Conservation (phyloP, 2,329 filamentous ascomycete species). For the Penicillium sp. region DNA sequence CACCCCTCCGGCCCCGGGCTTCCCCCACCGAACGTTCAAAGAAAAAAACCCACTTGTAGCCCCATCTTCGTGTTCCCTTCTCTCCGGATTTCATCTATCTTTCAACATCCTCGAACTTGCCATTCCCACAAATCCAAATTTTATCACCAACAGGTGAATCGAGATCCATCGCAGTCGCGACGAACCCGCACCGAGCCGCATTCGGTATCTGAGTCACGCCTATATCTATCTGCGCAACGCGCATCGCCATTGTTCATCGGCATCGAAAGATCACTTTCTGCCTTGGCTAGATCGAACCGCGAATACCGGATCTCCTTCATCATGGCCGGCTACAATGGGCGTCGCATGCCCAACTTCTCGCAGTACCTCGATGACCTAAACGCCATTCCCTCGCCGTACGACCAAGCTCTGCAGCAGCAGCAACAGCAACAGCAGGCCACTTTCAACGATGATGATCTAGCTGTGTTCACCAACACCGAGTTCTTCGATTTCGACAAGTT, state of each 20-base stretch:
- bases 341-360: constrained; percentile 81
- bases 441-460: constrained; percentile 68
- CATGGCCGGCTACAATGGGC: constrained; percentile 75
- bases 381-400: constrained; percentile 63
- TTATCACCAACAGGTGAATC: background rate
- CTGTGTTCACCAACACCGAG: constrained; percentile 77
- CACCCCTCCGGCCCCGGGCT: constrained; percentile 11
- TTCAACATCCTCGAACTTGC: background rate
- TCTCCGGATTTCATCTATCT: constrained; percentile 3
- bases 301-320: constrained; percentile 6
- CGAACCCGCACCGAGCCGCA: constrained; percentile 17
- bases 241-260: constrained; percentile 8
- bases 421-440: constrained; percentile 60
- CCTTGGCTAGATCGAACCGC: background rate
- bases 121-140: background rate
- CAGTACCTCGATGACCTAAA: constrained; percentile 87
- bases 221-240: constrained; percentile 12
- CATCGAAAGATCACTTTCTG: background rate
- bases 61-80: constrained; percentile 3
- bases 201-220: constrained; percentile 19
- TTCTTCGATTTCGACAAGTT: constrained; percentile 73
- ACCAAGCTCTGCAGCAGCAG: constrained; percentile 58
- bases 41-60: constrained; percentile 21
- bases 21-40: constrained; percentile 13
- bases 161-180: constrained; percentile 1